Base-by-base conservation (phyloP, 495 filamentous ascomycete genomes). In the Tuber brumale region DNA sequence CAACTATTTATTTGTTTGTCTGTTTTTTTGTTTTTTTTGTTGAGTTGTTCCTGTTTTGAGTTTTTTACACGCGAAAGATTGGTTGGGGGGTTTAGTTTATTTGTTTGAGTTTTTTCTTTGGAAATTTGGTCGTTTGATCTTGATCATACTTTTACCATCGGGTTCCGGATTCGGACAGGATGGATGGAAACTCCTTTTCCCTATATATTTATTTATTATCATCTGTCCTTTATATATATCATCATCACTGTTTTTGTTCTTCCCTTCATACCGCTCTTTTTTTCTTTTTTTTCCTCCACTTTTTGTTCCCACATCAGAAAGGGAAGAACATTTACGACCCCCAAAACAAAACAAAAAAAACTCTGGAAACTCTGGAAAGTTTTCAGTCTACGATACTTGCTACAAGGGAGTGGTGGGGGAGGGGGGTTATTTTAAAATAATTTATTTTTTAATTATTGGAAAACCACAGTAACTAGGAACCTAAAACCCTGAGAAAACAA, bases 391-490 rank as follows among this genome's bases (percentile, higher is more conserved):
- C 7, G 72, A 31, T 18, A 9, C n/a, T 39, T 12, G 10, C 10
- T 57, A 14, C n/a, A 14, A 14, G 10, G 51, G 57, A 9, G 23
- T 10, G 42, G 57, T 39, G 37, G 51, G 57, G 44, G 27, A 45
- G 12, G 72, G 10, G 35, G n/a, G 73, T 3, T n/a, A 21, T 31
- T 31, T 74, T 72, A 14, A n/a, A 39, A 37, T 42, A 41, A 41
- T 44, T 74, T 76, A 35, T 74, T 76, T 74, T 76, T 41, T 27
- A 48, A 35, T 74, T 76, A 14, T 51, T 76, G 41, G 23, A 57
- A 57, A 57, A 57, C 21, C 46, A 51, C 6, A 7, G 19, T 23
- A 51, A 23, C 21, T 8, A 23, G 3, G 10, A 27, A 57, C 45
- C 18, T 51, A n/a, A 27, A 57, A 57, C n/a, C 7, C 44, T 18